Conservation (phyloP, 208 protist genomes). For the Leishmania gerbilli region DNA sequence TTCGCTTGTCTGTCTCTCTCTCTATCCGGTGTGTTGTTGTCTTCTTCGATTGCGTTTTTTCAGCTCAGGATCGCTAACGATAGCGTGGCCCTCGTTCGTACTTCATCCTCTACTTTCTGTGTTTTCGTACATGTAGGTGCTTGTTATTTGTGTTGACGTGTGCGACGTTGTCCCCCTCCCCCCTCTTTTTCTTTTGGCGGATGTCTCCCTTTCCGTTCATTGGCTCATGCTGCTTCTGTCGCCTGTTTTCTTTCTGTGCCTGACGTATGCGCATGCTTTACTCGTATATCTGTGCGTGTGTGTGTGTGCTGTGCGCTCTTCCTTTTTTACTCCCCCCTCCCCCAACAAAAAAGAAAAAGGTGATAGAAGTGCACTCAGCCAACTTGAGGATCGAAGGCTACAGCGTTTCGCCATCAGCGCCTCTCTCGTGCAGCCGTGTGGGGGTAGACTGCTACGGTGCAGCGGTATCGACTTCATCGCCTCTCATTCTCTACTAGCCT, state of each 20-base stretch:
- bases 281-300: background rate
- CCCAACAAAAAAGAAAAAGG: background rate
- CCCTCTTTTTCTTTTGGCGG: background rate
- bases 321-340: background rate
- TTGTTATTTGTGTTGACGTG: background rate
- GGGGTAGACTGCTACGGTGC: background rate
- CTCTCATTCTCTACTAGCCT: background rate
- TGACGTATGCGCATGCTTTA: background rate
- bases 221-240: background rate
- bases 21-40: background rate
- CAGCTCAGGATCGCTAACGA: background rate
- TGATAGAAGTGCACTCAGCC: background rate
- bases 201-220: background rate
- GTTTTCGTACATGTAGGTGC: background rate
- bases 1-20: background rate
- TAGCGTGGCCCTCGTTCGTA: background rate
- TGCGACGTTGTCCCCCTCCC: background rate
- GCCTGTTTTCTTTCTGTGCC: background rate
- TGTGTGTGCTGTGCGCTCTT: background rate
- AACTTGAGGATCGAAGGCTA: background rate
- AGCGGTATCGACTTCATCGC: background rate
- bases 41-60: background rate
- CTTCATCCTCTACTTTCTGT: background rate
- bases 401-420: background rate
- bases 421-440: background rate